phyloP scores from a whole-genome alignment of 768 basidiomycete species.

The Paxillus rubicundulus region DNA sequence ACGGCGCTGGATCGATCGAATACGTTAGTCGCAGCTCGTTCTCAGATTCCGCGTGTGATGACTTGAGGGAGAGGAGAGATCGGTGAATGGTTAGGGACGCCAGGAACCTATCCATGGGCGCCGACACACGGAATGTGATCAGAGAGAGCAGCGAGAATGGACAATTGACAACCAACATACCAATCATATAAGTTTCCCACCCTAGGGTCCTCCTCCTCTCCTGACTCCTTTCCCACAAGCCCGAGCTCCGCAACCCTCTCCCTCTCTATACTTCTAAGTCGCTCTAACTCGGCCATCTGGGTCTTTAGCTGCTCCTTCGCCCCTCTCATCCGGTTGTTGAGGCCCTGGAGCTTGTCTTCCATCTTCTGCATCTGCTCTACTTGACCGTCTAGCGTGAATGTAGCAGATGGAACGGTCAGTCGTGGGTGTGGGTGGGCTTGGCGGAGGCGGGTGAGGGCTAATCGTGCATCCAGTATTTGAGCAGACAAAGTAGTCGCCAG shows the following conservation, averaged over 20 bases:
- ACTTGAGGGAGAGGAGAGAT: slow-evolving; percentile 56
- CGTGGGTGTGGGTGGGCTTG: slow-evolving; percentile 80
- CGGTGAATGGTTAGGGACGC: slow-evolving; percentile 66
- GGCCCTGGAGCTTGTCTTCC: slow-evolving; percentile 58
- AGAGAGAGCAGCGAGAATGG: background rate
- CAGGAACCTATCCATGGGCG: slow-evolving; percentile 55
- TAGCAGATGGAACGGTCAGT: slow-evolving; percentile 72
- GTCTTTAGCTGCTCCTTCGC: slow-evolving; percentile 63
- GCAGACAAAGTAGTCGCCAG: slow-evolving; percentile 62
- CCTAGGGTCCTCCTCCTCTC: slow-evolving; percentile 63
- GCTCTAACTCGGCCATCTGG: slow-evolving; percentile 54
- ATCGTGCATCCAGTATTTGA: slow-evolving; percentile 79
- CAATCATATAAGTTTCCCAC: slow-evolving; percentile 67
- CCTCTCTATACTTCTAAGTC: slow-evolving; percentile 58
- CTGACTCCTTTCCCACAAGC: slow-evolving; percentile 45
- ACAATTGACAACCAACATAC: slow-evolving; percentile 37
- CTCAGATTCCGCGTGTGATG: slow-evolving; percentile 60
- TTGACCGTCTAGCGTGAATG: slow-evolving; percentile 70
- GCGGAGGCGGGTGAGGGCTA: slow-evolving; percentile 75
- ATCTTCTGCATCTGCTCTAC: slow-evolving; percentile 78
- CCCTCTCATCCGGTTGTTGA: slow-evolving; percentile 48
- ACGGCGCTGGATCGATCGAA: slow-evolving; percentile 37
- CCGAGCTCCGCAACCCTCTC: slow-evolving; percentile 61
- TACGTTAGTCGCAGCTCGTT: slow-evolving; percentile 79
- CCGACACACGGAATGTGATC: background rate